phyloP scores from a whole-genome alignment of 2,329 filamentous ascomycete species.

The Colletotrichum spinosum region DNA sequence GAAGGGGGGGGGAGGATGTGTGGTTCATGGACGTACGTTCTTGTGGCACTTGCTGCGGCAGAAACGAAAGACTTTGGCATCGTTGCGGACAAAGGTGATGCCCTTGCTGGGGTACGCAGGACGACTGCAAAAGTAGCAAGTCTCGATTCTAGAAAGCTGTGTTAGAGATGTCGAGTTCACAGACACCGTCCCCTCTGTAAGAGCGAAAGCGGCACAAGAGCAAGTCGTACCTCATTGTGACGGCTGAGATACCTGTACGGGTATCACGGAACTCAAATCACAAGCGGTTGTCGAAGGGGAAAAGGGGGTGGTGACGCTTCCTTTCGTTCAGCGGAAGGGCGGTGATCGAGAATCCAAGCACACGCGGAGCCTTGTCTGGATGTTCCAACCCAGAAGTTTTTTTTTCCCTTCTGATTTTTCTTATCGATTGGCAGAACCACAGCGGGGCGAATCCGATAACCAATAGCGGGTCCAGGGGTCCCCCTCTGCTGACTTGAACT shows the following conservation, averaged over 20 bases:
- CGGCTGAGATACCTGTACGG: slow-evolving; percentile 32
- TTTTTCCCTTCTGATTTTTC: slow-evolving; percentile 27
- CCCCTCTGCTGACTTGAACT: not conserved
- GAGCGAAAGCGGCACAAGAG: not conserved
- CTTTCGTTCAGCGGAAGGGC: slow-evolving; percentile 32
- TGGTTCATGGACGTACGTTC: slow-evolving; percentile 56
- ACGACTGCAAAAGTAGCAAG: slow-evolving; percentile 60
- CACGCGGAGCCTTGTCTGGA: slow-evolving; percentile 7
- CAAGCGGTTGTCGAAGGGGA: not conserved
- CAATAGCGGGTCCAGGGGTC: slow-evolving; percentile 2
- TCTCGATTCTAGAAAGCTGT: slow-evolving; percentile 51
- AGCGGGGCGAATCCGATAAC: slow-evolving; percentile 29
- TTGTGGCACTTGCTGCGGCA: slow-evolving; percentile 70
- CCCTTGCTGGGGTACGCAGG: slow-evolving; percentile 66
- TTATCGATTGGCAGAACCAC: slow-evolving; percentile 30
- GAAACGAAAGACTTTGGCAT: slow-evolving; percentile 67
- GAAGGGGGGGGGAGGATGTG: not conserved
- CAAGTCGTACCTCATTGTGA: slow-evolving; percentile 37
- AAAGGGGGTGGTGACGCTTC: slow-evolving; percentile 24
- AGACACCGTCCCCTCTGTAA: not conserved
- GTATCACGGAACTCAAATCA: slow-evolving; percentile 31
- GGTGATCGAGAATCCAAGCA: slow-evolving; percentile 23
- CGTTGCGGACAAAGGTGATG: slow-evolving; percentile 56
- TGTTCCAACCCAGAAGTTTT: slow-evolving; percentile 32
- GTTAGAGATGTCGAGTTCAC: slow-evolving; percentile 9